A percentile compares a stretch with the other conserved stretches of the same genome.
phyloP scores from a whole-genome alignment of 2,329 filamentous ascomycete species.

The Coniochaeta pulveracea region DNA sequence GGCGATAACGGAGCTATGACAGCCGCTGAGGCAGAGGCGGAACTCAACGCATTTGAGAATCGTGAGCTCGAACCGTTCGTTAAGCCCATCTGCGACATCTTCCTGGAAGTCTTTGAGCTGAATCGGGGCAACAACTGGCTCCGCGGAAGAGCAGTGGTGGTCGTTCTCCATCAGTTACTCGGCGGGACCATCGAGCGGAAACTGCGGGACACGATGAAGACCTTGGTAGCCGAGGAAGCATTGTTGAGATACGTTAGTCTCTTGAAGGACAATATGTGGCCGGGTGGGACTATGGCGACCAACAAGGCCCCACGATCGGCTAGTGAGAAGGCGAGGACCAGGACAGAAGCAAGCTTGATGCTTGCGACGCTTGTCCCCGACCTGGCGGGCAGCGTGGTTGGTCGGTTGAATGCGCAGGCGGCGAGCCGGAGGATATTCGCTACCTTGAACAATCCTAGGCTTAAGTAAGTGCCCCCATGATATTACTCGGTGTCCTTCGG shows the following conservation, averaged over 20 bases:
- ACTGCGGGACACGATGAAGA: slow-evolving; percentile 72
- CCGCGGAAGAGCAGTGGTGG: slow-evolving; percentile 85
- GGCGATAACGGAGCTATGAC: slow-evolving; percentile 33
- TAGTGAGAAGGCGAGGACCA: slow-evolving; percentile 66
- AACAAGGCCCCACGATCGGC: slow-evolving; percentile 46
- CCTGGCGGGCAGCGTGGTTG: slow-evolving; percentile 84
- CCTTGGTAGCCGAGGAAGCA: slow-evolving; percentile 65
- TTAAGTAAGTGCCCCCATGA: slow-evolving; percentile 57
- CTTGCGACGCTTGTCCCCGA: slow-evolving; percentile 85
- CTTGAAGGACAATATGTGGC: slow-evolving; percentile 74
- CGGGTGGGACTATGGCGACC: slow-evolving; percentile 46
- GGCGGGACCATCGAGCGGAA: slow-evolving; percentile 95
- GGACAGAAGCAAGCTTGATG: slow-evolving; percentile 80
- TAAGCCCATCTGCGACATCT: slow-evolving; percentile 96
- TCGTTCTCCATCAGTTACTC: slow-evolving; percentile 89
- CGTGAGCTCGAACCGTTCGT: slow-evolving; percentile 89
- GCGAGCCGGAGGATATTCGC: slow-evolving; percentile 84
- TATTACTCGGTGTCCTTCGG: neutral
- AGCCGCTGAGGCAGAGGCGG: slow-evolving; percentile 77
- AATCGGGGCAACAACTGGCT: slow-evolving; percentile 97
- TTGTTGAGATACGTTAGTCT: slow-evolving; percentile 65
- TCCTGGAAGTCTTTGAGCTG: slow-evolving; percentile 89
- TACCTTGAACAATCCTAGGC: slow-evolving; percentile 76
- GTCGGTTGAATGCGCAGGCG: slow-evolving; percentile 79
- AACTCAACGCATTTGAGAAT: slow-evolving; percentile 85